phyloP scores from a whole-genome alignment of 2,329 filamentous ascomycete species.

The Parastagonospora avenae region DNA sequence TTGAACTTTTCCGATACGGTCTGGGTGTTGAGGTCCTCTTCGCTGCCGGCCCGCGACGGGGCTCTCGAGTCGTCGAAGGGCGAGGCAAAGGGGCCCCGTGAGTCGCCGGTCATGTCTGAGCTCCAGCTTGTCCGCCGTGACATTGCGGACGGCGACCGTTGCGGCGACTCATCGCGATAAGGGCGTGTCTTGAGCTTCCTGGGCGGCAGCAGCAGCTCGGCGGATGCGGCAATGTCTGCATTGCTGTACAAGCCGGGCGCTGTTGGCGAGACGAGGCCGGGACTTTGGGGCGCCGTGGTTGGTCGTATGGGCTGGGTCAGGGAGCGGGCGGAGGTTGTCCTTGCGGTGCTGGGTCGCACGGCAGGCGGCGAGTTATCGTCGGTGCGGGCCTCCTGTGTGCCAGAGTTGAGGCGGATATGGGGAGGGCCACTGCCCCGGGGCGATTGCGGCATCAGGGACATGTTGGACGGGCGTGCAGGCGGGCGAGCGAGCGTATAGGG shows the following conservation, averaged over 20 bases:
- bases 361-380: slow-evolving; percentile 37
- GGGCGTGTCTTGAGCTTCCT: slow-evolving; percentile 55
- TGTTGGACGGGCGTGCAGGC: slow-evolving; percentile 19
- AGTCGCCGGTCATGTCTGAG: slow-evolving; percentile 63
- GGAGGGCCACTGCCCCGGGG: slow-evolving; percentile 51
- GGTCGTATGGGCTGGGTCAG: slow-evolving; percentile 49
- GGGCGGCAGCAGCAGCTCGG: slow-evolving; percentile 58
- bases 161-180: slow-evolving; percentile 58
- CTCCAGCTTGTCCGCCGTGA: slow-evolving; percentile 69
- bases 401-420: slow-evolving; percentile 69
- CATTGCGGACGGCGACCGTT: slow-evolving; percentile 58
- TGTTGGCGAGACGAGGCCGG: slow-evolving; percentile 32
- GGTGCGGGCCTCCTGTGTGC: slow-evolving; percentile 57
- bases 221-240: slow-evolving; percentile 49
- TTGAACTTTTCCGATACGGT: slow-evolving; percentile 77
- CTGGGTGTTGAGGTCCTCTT: slow-evolving; percentile 72
- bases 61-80: slow-evolving; percentile 66
- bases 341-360: slow-evolving; percentile 44
- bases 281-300: slow-evolving; percentile 38
- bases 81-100: slow-evolving; percentile 56
- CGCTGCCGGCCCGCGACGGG: slow-evolving; percentile 65
- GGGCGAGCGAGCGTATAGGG: slow-evolving; percentile 35
- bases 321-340: slow-evolving; percentile 52
- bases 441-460: slow-evolving; percentile 32
- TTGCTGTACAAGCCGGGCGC: slow-evolving; percentile 41